A percentile compares a stretch with the other conserved stretches of the same genome.
These are phyloP conservation scores for Gloeopeniophorella convolvens DNA, from an alignment of 768 basidiomycete genomes.

Conservation along the genomic window DNA sequence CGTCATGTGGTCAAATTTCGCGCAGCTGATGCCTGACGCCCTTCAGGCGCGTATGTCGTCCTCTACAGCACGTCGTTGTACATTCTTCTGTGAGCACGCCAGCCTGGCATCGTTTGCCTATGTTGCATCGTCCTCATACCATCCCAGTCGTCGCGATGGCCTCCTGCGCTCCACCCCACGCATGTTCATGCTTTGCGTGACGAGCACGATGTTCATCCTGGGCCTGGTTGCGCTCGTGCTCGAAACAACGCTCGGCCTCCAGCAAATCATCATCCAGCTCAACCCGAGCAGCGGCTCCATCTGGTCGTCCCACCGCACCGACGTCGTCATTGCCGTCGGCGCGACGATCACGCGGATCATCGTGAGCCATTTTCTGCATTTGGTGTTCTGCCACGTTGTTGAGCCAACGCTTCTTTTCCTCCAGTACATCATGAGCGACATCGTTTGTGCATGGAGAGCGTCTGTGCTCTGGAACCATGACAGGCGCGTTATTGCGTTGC, in stretches of 20 bases:
- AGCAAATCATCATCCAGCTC: background rate
- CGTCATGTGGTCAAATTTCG: too few relatives aligned
- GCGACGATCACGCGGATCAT: constrained; percentile 1
- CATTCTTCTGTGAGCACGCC: constrained; percentile 10
- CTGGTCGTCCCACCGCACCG: background rate
- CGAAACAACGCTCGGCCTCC: constrained; percentile 4
- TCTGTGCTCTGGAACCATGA: constrained; percentile 13
- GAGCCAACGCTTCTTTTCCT: background rate
- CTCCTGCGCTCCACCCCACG: constrained; percentile 4
- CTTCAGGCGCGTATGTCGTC: constrained; percentile 8
- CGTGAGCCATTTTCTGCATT: background rate
- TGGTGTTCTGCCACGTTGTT: background rate
- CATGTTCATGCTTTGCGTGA: constrained; percentile 9
- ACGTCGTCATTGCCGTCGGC: background rate
- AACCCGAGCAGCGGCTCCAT: background rate
- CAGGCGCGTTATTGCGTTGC: constrained; percentile 1
- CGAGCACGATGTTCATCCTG: constrained; percentile 8
- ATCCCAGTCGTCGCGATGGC: background rate
- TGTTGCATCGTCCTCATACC: background rate
- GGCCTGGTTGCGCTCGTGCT: constrained; percentile 8
- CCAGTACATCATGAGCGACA: constrained; percentile 4
- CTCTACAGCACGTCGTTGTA: constrained; percentile 9
- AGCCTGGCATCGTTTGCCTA: background rate
- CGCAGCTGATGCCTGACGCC: too few relatives aligned
- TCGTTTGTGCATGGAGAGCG: constrained; percentile 14